Conservation (phyloP, 148 eudicot species). For the Cornus controversa region DNA sequence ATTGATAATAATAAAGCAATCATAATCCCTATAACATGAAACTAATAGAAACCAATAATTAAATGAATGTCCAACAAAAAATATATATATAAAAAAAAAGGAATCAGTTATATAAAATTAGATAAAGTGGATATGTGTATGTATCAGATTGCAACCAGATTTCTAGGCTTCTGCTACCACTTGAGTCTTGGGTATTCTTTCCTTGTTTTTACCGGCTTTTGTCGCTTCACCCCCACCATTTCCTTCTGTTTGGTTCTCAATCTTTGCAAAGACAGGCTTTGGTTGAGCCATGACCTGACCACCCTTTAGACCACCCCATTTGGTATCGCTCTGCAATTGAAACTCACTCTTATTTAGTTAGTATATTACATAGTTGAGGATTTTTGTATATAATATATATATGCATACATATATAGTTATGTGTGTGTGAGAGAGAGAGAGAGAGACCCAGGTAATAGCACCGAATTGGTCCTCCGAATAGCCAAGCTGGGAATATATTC, state of each 20-base stretch:
- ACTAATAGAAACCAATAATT: too few species aligned
- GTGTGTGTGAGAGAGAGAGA: conserved; percentile 40
- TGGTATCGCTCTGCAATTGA: conserved; percentile 67
- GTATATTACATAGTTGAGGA: background rate
- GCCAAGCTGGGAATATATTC: conserved; percentile 92
- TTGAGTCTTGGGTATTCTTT: conserved; percentile 40
- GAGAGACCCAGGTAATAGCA: conserved; percentile 67
- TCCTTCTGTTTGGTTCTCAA: conserved; percentile 46
- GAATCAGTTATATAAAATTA: background rate
- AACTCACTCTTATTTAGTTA: conserved; percentile 11
- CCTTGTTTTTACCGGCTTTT: conserved; percentile 65
- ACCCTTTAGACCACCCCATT: conserved; percentile 87
- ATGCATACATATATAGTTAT: too few species aligned
- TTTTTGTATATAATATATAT: background rate
- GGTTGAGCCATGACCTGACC: conserved; percentile 84
- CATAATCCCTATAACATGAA: too few species aligned
- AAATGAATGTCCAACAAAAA: background rate
- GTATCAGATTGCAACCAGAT: background rate
- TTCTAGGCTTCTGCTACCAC: conserved; percentile 41
- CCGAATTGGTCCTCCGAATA: conserved; percentile 71
- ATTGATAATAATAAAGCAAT: background rate
- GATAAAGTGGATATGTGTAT: too few species aligned
- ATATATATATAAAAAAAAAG: too few species aligned
- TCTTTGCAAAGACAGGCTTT: conserved; percentile 74
- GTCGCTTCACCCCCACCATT: conserved; percentile 30